Evolutionary conservation across 2,329 filamentous ascomycete species (phyloP).

Genomic region (Massarina eburnea): DNA sequence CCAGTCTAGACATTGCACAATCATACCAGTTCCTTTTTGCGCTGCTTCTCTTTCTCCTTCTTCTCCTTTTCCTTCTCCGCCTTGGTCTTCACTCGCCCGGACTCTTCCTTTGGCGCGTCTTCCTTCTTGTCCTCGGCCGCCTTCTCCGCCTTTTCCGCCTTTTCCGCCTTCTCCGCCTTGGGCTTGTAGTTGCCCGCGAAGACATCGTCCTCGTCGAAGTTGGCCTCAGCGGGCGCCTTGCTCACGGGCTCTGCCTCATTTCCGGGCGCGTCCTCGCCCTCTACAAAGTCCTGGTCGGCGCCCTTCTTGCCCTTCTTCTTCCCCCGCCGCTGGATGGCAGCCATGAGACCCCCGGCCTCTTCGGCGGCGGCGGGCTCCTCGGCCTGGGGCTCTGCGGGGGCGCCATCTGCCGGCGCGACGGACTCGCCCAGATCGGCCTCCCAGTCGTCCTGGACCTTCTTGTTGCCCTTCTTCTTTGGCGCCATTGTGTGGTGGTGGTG

Average conservation of each 20-base stretch:
- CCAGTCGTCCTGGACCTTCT: slow-evolving; percentile 89
- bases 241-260: slow-evolving; percentile 52
- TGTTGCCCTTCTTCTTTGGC: slow-evolving; percentile 93
- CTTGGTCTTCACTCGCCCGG: slow-evolving; percentile 77
- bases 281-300: slow-evolving; percentile 67
- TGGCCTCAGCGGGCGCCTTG: slow-evolving; percentile 80
- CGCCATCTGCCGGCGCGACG: slow-evolving; percentile 61
- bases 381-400: slow-evolving; percentile 42
- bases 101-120: slow-evolving; percentile 43
- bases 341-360: slow-evolving; percentile 53
- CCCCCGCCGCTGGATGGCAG: slow-evolving; percentile 56
- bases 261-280: slow-evolving; percentile 59
- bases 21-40: slow-evolving; percentile 92
- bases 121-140: slow-evolving; percentile 49
- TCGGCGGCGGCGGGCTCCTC: slow-evolving; percentile 44
- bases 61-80: slow-evolving; percentile 98
- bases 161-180: slow-evolving; percentile 68
- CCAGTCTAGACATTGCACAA: not conserved
- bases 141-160: slow-evolving; percentile 76
- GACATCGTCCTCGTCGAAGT: slow-evolving; percentile 70
- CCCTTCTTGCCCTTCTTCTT: slow-evolving; percentile 84
- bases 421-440: slow-evolving; percentile 87
- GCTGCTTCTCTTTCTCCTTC: slow-evolving; percentile 97
- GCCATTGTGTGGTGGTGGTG: slow-evolving; percentile 62
- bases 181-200: slow-evolving; percentile 69